Conservation (phyloP, 768 basidiomycete species). For the Xanthoconium purpureum region DNA sequence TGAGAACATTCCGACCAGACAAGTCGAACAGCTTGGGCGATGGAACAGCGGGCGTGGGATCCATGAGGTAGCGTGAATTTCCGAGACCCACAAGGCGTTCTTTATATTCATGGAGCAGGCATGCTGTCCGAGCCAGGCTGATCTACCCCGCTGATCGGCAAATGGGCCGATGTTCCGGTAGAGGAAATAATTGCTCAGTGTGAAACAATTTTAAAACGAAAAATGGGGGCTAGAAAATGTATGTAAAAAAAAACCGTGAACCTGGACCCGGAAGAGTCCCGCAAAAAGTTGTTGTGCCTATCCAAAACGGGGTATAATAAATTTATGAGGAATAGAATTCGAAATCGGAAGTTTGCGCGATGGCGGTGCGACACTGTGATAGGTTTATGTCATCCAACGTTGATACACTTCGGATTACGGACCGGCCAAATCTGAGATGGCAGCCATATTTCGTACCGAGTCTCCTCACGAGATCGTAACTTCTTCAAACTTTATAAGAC, state of each 20-base stretch:
- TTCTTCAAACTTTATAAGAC: slow-evolving; percentile 35
- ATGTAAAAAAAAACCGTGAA: slow-evolving; percentile 9
- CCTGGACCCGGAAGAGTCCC: slow-evolving; percentile 11
- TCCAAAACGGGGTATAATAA: slow-evolving; percentile 24
- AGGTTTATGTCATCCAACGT: slow-evolving; percentile 27
- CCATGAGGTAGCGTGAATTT: slow-evolving; percentile 37
- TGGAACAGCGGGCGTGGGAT: slow-evolving; percentile 48
- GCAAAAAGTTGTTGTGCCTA: slow-evolving; percentile 2
- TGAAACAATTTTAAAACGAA: not conserved
- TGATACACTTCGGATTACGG: slow-evolving; percentile 31
- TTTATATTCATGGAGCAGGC: slow-evolving; percentile 19
- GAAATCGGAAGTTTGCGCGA: slow-evolving; percentile 25
- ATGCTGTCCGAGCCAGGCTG: slow-evolving; percentile 5
- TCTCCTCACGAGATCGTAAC: slow-evolving; percentile 35
- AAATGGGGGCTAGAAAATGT: slow-evolving; percentile 4
- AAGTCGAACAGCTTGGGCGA: slow-evolving; percentile 66
- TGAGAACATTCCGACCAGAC: slow-evolving; percentile 62
- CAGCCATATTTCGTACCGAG: slow-evolving; percentile 26
- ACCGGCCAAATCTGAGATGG: slow-evolving; percentile 27
- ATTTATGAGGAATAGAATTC: slow-evolving; percentile 18
- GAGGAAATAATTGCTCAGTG: slow-evolving; percentile 3
- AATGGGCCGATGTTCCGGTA: slow-evolving; percentile 27
- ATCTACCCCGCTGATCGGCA: slow-evolving; percentile 34
- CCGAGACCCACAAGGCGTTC: slow-evolving; percentile 10
- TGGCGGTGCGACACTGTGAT: slow-evolving; percentile 23